Conservation (phyloP, 2,329 filamentous ascomycete species). For the Neophaeococcomyces aloes region DNA sequence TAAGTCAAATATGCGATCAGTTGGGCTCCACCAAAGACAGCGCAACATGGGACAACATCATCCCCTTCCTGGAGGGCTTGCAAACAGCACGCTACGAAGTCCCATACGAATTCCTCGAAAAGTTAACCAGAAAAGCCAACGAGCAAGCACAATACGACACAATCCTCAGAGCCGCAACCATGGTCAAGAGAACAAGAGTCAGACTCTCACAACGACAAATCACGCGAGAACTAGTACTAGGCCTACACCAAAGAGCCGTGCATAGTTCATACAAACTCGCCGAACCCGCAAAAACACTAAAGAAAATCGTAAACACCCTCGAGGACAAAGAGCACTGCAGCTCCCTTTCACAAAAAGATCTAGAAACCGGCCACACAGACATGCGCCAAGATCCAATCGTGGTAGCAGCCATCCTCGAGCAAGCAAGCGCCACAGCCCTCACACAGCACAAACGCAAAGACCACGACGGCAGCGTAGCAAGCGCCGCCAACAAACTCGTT, state of each 20-base stretch:
- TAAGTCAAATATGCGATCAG: conserved; percentile 25
- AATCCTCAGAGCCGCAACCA: conserved; percentile 24
- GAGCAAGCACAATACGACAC: conserved; percentile 29
- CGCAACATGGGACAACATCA: conserved; percentile 29
- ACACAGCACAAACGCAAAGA: conserved; percentile 31
- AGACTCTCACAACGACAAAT: conserved; percentile 24
- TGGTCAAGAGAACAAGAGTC: conserved; percentile 28
- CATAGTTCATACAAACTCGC: conserved; percentile 27
- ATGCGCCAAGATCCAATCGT: conserved; percentile 30
- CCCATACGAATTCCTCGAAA: conserved; percentile 25
- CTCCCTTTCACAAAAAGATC: conserved; percentile 8
- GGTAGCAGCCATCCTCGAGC: conserved; percentile 33
- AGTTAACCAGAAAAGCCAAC: conserved; percentile 30
- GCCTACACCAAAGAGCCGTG: conserved; percentile 29
- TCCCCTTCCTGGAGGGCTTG: conserved; percentile 32
- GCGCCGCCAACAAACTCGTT: conserved; percentile 31
- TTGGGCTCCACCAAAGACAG: conserved; percentile 29
- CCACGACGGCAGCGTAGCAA: conserved; percentile 29
- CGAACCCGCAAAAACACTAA: conserved; percentile 26
- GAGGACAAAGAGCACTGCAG: conserved; percentile 26
- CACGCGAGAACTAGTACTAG: conserved; percentile 28
- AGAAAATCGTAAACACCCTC: conserved; percentile 28
- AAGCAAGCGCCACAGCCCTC: conserved; percentile 35
- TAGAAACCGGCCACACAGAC: conserved; percentile 13
- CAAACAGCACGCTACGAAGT: conserved; percentile 23